Evolutionary conservation across 2,329 filamentous ascomycete species (phyloP).

Genomic region (Stachybotrys chlorohalonatus): DNA sequence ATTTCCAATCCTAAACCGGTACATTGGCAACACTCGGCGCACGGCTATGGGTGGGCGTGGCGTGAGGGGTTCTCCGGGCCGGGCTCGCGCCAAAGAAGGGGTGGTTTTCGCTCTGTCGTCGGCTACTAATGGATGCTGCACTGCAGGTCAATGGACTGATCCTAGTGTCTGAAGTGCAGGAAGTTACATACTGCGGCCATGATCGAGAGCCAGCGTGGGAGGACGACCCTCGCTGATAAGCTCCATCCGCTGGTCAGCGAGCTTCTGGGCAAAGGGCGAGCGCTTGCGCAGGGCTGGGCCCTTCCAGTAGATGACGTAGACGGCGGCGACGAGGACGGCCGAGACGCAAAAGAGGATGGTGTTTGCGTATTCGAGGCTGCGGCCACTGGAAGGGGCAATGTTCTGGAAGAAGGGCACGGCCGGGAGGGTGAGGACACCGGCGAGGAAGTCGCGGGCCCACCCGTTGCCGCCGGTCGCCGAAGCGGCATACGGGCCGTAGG

Average conservation of each 20-base stretch:
- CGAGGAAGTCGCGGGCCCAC: constrained; percentile 64
- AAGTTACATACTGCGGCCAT: no score
- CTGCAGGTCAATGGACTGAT: no score
- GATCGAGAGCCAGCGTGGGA: constrained; percentile 9
- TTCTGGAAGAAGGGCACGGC: constrained; percentile 56
- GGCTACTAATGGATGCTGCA: no score
- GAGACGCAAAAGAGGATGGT: constrained; percentile 58
- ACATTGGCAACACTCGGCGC: no score
- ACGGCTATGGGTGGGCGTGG: no score
- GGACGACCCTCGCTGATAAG: constrained; percentile 17
- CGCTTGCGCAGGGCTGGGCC: constrained; percentile 49
- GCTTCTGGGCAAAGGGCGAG: constrained; percentile 56
- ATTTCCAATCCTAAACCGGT: no score
- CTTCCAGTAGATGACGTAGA: constrained; percentile 59
- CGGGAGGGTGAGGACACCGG: constrained; percentile 61
- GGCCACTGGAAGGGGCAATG: constrained; percentile 35
- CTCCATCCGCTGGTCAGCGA: constrained; percentile 35
- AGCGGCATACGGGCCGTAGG: constrained; percentile 64
- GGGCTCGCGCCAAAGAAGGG: no score
- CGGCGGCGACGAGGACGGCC: constrained; percentile 49
- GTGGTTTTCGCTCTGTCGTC: no score
- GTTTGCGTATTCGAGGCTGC: constrained; percentile 49
- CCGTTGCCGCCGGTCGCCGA: constrained; percentile 71
- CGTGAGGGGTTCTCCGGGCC: no score
- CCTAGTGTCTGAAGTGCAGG: no score